Percentiles rank a stretch among this genome's conserved stretches.
phyloP scores from a whole-genome alignment of 2,329 filamentous ascomycete genomes.

The Exophiala mesophila region DNA sequence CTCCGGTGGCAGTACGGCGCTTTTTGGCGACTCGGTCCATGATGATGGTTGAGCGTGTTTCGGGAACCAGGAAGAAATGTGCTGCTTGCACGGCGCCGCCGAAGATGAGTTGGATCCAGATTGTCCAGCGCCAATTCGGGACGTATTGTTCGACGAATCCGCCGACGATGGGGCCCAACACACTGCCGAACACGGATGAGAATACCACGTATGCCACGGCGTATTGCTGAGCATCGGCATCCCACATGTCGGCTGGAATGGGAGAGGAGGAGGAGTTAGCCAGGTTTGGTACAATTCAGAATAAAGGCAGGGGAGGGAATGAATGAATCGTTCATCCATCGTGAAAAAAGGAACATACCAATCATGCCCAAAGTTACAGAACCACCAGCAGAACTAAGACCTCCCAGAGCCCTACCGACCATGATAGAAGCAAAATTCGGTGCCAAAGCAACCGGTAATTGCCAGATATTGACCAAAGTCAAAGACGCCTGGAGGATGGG shows the following conservation, averaged over 20 bases:
- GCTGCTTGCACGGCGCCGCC: conserved; percentile 63
- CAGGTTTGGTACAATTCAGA: not conserved
- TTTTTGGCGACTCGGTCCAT: conserved; percentile 75
- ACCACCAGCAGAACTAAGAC: conserved; percentile 66
- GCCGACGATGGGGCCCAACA: conserved; percentile 72
- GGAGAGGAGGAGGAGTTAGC: conserved; percentile 2
- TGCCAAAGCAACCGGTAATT: conserved; percentile 66
- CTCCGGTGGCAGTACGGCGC: conserved; percentile 58
- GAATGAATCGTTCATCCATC: not conserved
- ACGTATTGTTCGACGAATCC: conserved; percentile 67
- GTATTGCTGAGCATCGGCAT: conserved; percentile 66
- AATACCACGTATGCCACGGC: conserved; percentile 73
- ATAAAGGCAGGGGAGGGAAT: not conserved
- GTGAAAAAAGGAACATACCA: conserved; percentile 11
- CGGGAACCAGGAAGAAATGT: conserved; percentile 67
- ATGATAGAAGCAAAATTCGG: conserved; percentile 68
- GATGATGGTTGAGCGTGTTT: conserved; percentile 71
- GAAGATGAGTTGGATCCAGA: conserved; percentile 82
- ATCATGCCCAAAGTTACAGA: conserved; percentile 72
- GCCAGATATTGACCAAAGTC: conserved; percentile 72
- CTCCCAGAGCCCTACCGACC: conserved; percentile 65
- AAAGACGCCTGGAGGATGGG: conserved; percentile 69
- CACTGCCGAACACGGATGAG: conserved; percentile 71
- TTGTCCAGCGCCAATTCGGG: conserved; percentile 66
- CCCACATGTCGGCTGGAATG: conserved; percentile 60